Evolutionary conservation across 352 stramenopile species (phyloP).

Genomic region (Vaucheria bursata): DNA sequence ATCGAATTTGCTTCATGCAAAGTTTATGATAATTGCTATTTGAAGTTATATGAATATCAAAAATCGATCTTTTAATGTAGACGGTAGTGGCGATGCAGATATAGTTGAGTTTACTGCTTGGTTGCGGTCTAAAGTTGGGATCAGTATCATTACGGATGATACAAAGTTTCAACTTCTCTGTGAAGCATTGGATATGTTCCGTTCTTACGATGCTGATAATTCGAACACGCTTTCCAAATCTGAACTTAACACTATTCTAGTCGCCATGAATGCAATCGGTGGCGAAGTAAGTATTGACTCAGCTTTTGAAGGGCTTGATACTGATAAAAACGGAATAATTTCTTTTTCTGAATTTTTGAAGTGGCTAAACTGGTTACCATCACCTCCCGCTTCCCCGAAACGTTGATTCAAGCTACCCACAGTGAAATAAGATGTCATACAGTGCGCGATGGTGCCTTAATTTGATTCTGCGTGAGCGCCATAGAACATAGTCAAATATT

Average conservation of each 20-base stretch:
- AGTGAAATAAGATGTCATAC: too few relatives aligned
- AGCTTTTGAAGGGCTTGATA: slow-evolving; percentile 1
- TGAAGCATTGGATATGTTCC: background rate
- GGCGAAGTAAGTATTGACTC: slow-evolving; percentile 10
- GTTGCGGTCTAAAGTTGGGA: background rate
- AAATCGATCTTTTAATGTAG: too few relatives aligned
- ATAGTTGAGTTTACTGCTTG: background rate
- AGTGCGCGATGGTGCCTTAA: too few relatives aligned
- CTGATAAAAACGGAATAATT: slow-evolving; percentile 6
- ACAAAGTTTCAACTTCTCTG: background rate
- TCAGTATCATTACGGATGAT: background rate
- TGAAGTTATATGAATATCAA: too few relatives aligned
- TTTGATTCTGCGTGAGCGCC: too few relatives aligned
- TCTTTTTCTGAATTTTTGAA: slow-evolving; percentile 5
- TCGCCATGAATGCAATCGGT: background rate
- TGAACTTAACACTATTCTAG: background rate
- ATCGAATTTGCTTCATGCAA: too few relatives aligned
- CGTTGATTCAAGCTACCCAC: too few relatives aligned
- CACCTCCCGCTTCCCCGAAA: background rate
- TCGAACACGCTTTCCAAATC: background rate
- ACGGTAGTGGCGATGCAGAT: slow-evolving; percentile 2
- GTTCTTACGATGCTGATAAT: background rate
- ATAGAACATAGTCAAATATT: too few relatives aligned
- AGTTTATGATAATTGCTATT: too few relatives aligned
- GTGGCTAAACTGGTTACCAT: slow-evolving; percentile 8